phyloP scores from a whole-genome alignment of 192 early-diverging fungal genomes.

The Geranomyces variabilis region DNA sequence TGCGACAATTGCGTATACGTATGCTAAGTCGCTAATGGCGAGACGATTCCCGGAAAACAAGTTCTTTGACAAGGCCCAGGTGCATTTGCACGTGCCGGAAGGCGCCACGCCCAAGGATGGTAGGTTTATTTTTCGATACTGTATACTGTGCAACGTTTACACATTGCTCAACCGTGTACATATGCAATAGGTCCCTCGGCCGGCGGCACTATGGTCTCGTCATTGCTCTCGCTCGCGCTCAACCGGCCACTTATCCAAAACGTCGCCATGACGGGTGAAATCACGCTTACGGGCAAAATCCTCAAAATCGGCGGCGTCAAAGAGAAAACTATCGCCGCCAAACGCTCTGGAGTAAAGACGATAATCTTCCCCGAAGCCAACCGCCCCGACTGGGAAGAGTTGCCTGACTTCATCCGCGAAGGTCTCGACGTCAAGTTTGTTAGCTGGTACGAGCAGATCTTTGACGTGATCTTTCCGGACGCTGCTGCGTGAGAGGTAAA shows the following conservation, averaged over 20 bases:
- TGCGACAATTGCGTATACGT: constrained; percentile 94
- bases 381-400: constrained; percentile 91
- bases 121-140: too few relatives aligned
- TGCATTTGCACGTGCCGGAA: constrained; percentile 96
- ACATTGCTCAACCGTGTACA: neutral
- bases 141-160: too few relatives aligned
- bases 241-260: constrained; percentile 73
- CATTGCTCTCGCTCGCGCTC: constrained; percentile 90
- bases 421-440: constrained; percentile 84
- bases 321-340: constrained; percentile 98
- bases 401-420: constrained; percentile 89
- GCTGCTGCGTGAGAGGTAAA: too few relatives aligned
- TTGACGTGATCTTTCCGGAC: constrained; percentile 44
- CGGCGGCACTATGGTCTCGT: constrained; percentile 93
- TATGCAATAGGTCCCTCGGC: constrained; percentile 78
- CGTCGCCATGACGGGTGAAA: constrained; percentile 98
- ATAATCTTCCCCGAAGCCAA: constrained; percentile 93
- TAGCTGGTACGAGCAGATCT: constrained; percentile 72
- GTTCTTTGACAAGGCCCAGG: constrained; percentile 88
- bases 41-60: constrained; percentile 77
- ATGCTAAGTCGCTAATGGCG: constrained; percentile 81
- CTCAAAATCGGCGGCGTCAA: constrained; percentile 97
- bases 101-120: constrained; percentile 98
- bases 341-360: constrained; percentile 83
- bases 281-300: constrained; percentile 96